These are phyloP conservation scores for Cyberlindnera meyerae DNA, from an alignment of 805 yeast genomes.

Conservation along the genomic window DNA sequence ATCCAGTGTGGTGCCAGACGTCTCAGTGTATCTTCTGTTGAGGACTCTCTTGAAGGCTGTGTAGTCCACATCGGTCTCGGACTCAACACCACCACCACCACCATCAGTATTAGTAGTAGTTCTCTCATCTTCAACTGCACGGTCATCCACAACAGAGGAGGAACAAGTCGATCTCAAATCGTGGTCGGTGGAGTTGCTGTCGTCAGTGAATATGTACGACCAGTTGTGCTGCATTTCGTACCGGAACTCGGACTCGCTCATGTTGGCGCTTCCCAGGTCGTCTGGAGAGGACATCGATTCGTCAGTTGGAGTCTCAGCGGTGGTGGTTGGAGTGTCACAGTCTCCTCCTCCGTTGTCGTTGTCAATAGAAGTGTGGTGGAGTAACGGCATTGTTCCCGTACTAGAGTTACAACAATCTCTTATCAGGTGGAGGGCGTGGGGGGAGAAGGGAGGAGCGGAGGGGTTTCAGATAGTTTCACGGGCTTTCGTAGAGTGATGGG, in stretches of 20 bases:
- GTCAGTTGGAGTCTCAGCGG: background rate
- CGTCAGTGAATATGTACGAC: constrained; percentile 28
- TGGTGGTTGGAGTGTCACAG: background rate
- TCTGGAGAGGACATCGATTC: constrained; percentile 1
- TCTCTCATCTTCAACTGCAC: background rate
- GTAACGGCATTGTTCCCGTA: too few species aligned
- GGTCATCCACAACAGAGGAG: constrained; percentile 12
- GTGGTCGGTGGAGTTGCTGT: constrained; percentile 25
- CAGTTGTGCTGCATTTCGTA: constrained; percentile 24
- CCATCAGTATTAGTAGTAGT: constrained; percentile 1
- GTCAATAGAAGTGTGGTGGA: too few species aligned
- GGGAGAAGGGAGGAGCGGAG: too few species aligned
- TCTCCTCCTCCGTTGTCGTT: background rate
- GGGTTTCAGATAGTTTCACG: too few species aligned
- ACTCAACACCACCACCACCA: constrained; percentile 12
- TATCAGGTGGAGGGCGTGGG: too few species aligned
- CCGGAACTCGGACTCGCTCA: constrained; percentile 15
- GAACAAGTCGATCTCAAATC: constrained; percentile 23
- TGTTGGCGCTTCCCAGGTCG: constrained; percentile 1
- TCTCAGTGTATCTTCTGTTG: constrained; percentile 1
- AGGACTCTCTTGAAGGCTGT: constrained; percentile 6
- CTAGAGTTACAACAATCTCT: too few species aligned
- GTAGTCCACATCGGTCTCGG: constrained; percentile 20
- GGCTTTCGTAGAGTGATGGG: too few species aligned
- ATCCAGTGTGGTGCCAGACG: constrained; percentile 4